A percentile compares a stretch with the other conserved stretches of the same genome.
Evolutionary conservation across 306 rosid species (phyloP).

Genomic region (Carpinus viminea): DNA sequence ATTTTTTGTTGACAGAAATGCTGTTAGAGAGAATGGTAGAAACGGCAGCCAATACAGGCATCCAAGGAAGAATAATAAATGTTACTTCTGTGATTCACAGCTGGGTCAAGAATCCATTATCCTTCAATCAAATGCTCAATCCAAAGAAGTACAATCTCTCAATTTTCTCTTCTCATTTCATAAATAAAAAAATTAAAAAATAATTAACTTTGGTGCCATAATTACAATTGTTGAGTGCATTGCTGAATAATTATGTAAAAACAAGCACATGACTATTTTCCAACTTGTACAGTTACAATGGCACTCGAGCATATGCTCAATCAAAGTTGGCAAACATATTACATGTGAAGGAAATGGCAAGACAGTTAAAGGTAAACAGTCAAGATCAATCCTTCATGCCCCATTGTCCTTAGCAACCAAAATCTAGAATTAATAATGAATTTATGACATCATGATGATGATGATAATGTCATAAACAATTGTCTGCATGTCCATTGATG

Average conservation of each 20-base stretch:
- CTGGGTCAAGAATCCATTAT: constrained; percentile 75
- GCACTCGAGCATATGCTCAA: constrained; percentile 85
- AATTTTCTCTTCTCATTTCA: not conserved
- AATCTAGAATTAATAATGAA: not conserved
- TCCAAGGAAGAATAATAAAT: constrained; percentile 85
- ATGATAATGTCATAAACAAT: not conserved
- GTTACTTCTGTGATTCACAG: constrained; percentile 78
- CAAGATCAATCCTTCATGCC: not conserved
- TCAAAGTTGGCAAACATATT: constrained; percentile 82
- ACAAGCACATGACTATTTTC: not conserved
- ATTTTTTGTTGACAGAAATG: constrained; percentile 72
- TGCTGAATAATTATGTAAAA: not conserved
- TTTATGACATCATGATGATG: not conserved
- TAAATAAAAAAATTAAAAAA: not conserved
- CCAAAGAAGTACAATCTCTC: constrained; percentile 59
- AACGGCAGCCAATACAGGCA: constrained; percentile 77
- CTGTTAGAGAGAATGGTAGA: constrained; percentile 83
- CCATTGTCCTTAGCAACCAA: no score
- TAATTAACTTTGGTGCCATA: not conserved
- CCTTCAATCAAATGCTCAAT: constrained; percentile 64
- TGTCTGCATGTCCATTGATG: not conserved
- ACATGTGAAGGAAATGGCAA: constrained; percentile 80
- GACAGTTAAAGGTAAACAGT: constrained; percentile 67
- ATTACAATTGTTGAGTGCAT: not conserved
- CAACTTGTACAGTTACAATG: constrained; percentile 74